phyloP scores from a whole-genome alignment of 495 filamentous ascomycete genomes.

The Xylaria telfairii region DNA sequence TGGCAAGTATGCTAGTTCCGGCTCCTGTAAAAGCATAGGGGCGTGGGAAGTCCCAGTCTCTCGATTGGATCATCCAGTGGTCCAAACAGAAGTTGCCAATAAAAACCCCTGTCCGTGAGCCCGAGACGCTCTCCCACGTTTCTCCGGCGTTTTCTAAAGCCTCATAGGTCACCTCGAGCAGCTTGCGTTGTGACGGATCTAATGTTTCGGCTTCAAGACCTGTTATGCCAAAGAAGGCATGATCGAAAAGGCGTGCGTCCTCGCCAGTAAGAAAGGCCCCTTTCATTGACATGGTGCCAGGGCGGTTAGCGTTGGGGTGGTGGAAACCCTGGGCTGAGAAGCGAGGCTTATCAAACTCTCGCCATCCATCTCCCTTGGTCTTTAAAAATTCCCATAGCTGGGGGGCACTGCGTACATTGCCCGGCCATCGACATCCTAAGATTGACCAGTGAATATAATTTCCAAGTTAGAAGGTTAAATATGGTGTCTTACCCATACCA shows the following conservation, averaged over 20 bases:
- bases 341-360: neutral
- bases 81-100: slow-evolving; percentile 50
- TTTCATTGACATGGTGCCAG: neutral
- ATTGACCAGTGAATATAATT: neutral
- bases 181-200: slow-evolving; percentile 51
- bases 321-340: slow-evolving; percentile 37
- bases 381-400: slow-evolving; percentile 6
- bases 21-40: slow-evolving; percentile 61
- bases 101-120: slow-evolving; percentile 49
- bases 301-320: slow-evolving; percentile 29
- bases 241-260: slow-evolving; percentile 54
- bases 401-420: neutral
- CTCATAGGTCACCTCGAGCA: slow-evolving; percentile 67
- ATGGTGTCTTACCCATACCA: slow-evolving; percentile 48
- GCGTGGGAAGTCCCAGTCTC: slow-evolving; percentile 43
- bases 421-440: slow-evolving; percentile 23
- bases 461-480: neutral
- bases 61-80: slow-evolving; percentile 45
- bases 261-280: slow-evolving; percentile 32
- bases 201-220: slow-evolving; percentile 53
- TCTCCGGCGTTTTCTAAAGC: slow-evolving; percentile 59
- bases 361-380: neutral
- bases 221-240: slow-evolving; percentile 65
- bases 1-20: slow-evolving; percentile 55
- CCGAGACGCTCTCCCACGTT: slow-evolving; percentile 46